These are phyloP conservation scores for Sporisorium scitamineum DNA, from an alignment of 1,284 basidiomycete genomes.

Conservation along the genomic window DNA sequence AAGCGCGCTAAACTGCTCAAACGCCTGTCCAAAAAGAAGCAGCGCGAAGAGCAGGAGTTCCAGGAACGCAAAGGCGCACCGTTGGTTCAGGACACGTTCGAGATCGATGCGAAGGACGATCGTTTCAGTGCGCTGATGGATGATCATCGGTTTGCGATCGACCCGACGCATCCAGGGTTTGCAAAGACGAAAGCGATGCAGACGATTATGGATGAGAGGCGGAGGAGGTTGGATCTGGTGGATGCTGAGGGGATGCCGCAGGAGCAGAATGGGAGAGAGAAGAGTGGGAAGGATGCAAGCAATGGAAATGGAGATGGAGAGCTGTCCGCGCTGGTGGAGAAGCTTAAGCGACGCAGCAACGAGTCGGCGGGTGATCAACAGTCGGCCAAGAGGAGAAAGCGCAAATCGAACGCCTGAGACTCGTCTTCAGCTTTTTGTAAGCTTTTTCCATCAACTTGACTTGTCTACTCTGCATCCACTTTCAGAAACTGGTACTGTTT, in stretches of 20 bases:
- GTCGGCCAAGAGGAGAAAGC: constrained; percentile 29
- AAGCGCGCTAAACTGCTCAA: constrained; percentile 56
- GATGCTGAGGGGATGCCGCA: constrained; percentile 7
- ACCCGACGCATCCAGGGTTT: constrained; percentile 84
- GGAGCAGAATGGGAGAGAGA: background rate
- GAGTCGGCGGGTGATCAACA: constrained; percentile 8
- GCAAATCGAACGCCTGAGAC: constrained; percentile 5
- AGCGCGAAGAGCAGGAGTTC: constrained; percentile 40
- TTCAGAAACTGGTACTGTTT: background rate
- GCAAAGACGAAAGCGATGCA: constrained; percentile 67
- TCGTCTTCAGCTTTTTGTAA: background rate
- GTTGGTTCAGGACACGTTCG: constrained; percentile 73
- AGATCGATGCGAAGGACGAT: constrained; percentile 85
- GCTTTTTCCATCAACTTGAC: background rate
- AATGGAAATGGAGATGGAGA: constrained; percentile 5
- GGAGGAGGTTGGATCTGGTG: constrained; percentile 29
- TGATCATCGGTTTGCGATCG: constrained; percentile 92
- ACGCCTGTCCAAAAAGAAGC: constrained; percentile 54
- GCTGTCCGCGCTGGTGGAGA: constrained; percentile 38
- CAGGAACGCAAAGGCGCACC: constrained; percentile 69
- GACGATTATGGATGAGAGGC: constrained; percentile 59
- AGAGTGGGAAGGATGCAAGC: background rate
- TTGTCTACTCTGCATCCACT: background rate
- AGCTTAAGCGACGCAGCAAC: constrained; percentile 32
- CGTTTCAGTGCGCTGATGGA: constrained; percentile 90